phyloP scores from a whole-genome alignment of 2,329 filamentous ascomycete genomes.

The Claviceps quebecensis region DNA sequence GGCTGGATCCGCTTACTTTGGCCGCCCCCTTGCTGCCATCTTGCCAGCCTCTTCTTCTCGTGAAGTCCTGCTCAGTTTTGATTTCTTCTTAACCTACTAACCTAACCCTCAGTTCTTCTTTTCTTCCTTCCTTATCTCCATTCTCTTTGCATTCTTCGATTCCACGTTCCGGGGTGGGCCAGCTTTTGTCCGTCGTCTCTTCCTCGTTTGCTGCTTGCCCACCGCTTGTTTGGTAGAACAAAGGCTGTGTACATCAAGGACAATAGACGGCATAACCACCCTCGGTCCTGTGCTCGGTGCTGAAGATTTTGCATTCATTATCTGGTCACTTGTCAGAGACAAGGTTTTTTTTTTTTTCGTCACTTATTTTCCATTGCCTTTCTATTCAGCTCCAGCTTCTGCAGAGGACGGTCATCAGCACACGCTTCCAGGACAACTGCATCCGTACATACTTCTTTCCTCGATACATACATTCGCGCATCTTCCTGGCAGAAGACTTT shows the following conservation, averaged over 20 bases:
- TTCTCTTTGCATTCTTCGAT: neutral
- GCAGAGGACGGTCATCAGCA: neutral
- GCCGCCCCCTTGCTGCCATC: neutral
- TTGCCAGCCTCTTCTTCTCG: neutral
- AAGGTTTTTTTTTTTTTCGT: neutral
- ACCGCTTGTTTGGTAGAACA: neutral
- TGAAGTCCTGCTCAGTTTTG: neutral
- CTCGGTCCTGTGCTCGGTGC: neutral
- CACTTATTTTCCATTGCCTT: neutral
- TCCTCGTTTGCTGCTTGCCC: neutral
- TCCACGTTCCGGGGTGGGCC: neutral
- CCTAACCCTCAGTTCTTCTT: neutral
- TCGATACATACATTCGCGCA: neutral
- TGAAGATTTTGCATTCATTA: neutral
- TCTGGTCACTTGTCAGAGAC: no score
- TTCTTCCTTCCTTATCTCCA: neutral
- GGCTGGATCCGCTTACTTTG: neutral
- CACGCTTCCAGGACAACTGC: neutral
- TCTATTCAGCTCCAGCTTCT: neutral
- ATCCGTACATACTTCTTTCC: neutral
- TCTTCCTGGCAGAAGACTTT: conserved; percentile 5
- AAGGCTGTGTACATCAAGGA: neutral
- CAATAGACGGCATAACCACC: neutral
- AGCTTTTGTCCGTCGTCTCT: neutral
- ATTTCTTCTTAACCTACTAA: neutral